Evolutionary conservation across 257 asterid species (phyloP).

Genomic region (Przewalskia tangutica): DNA sequence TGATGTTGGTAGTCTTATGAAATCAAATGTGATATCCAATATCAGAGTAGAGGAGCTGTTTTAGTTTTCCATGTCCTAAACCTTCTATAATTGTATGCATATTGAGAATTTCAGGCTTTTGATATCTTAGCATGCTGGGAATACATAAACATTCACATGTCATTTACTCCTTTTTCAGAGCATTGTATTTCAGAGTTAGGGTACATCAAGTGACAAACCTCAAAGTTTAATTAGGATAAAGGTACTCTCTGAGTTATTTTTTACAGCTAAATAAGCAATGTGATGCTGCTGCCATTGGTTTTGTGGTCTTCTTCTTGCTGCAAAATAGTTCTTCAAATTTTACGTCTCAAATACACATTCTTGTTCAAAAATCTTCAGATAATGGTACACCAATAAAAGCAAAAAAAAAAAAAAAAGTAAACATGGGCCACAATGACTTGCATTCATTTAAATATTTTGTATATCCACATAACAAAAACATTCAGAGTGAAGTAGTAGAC

Average conservation of each 20-base stretch:
- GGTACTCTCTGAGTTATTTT: neutral
- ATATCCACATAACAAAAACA: neutral
- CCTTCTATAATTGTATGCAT: neutral
- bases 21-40: neutral
- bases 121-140: neutral
- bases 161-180: neutral
- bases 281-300: neutral
- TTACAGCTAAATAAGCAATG: neutral
- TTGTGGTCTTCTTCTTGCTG: neutral
- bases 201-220: neutral
- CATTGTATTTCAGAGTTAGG: neutral
- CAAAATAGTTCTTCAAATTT: neutral
- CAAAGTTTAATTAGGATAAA: neutral
- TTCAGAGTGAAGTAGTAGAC: neutral
- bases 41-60: neutral
- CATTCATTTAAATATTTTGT: neutral
- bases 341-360: neutral
- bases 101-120: neutral
- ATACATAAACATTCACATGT: neutral
- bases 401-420: neutral
- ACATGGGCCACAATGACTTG: neutral
- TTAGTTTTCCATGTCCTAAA: neutral
- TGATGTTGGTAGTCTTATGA: neutral
- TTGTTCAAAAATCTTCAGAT: too few species aligned
- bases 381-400: too few species aligned